Base-by-base conservation (phyloP, 1,284 basidiomycete species). In the Moesziomyces aphidis region DNA sequence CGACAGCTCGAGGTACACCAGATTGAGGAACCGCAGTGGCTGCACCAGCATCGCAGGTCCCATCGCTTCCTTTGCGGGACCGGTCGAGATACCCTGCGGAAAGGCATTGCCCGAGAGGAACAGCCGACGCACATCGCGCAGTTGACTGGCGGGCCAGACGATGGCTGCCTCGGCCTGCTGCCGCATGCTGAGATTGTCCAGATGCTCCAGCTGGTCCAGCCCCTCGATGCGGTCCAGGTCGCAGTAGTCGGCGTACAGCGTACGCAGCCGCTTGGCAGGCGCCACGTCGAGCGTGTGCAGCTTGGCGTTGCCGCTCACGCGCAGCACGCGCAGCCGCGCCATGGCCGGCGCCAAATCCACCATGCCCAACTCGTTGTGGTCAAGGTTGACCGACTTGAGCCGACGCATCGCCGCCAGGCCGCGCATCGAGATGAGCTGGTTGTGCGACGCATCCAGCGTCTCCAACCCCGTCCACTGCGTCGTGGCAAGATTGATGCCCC, bases 191-290 rank as follows among this genome's bases (percentile, higher is more conserved):
- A 99, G 87, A 81, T 95, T 95, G 85, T 97, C 95, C 75, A 99
- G 87, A 85, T 90, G 90, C 70, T 86, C 85, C 73, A 93, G 85
- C 36, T 88, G 87, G 80, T 85, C 73, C 89, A 87, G 78, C 80
- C 87, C 76, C 1, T 80, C 64, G 26, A 89, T 79, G 0, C 85
- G 86, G 1, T 82, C 73, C 24, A 99, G 87, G 36, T 87, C 86
- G 85, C 97, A 97, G 84, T 92, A 91, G 87, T 99, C 96, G 79
- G 92, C 90, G 85, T 97, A 97, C 28, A 98, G 88, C 72, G 94
- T 97, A 72, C 94, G 90, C 72, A 98, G 86, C 80, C 91, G 91
- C 6, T 89, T 88, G 82, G 92, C 90, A 19, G 87, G 86, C 21
- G 88, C 88, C 51, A 92, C 89, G 82, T 95, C 89, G 53, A 99